phyloP scores from a whole-genome alignment of 1,284 basidiomycete species.

The Malassezia vespertilionis region DNA sequence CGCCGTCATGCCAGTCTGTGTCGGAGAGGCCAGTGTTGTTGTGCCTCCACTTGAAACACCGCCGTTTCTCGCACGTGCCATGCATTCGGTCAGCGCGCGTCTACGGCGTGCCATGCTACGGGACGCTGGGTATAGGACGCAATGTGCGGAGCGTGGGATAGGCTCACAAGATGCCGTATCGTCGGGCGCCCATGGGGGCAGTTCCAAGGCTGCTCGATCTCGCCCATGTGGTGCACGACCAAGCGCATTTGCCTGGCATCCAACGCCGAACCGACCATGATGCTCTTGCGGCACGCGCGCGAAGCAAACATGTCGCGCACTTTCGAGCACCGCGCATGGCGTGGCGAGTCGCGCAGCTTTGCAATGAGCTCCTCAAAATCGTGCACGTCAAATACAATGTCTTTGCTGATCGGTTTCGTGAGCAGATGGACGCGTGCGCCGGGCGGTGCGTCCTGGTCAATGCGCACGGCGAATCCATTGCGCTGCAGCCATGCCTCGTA shows the following conservation, averaged over 20 bases:
- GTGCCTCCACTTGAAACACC: neutral
- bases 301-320: constrained; percentile 92
- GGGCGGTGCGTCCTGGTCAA: constrained; percentile 52
- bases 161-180: constrained; percentile 57
- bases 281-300: constrained; percentile 85
- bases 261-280: constrained; percentile 86
- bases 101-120: too few species aligned
- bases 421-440: constrained; percentile 59
- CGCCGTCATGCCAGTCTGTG: too few species aligned
- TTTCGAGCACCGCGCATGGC: constrained; percentile 66
- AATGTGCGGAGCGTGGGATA: constrained; percentile 11
- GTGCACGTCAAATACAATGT: constrained; percentile 65
- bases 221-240: constrained; percentile 82
- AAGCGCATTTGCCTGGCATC: constrained; percentile 64
- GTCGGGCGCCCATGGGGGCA: constrained; percentile 93
- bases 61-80: constrained; percentile 3
- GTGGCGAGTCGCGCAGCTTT: constrained; percentile 62
- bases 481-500: constrained; percentile 66
- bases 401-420: constrained; percentile 82
- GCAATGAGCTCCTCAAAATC: constrained; percentile 92
- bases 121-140: too few species aligned
- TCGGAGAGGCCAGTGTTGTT: neutral
- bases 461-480: constrained; percentile 73
- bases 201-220: constrained; percentile 91
- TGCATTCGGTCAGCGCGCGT: too few species aligned